A percentile compares a stretch with the other conserved stretches of the same genome.
Conservation (phyloP, 768 basidiomycete species). For the Cystofilobasidium ferigula region DNA sequence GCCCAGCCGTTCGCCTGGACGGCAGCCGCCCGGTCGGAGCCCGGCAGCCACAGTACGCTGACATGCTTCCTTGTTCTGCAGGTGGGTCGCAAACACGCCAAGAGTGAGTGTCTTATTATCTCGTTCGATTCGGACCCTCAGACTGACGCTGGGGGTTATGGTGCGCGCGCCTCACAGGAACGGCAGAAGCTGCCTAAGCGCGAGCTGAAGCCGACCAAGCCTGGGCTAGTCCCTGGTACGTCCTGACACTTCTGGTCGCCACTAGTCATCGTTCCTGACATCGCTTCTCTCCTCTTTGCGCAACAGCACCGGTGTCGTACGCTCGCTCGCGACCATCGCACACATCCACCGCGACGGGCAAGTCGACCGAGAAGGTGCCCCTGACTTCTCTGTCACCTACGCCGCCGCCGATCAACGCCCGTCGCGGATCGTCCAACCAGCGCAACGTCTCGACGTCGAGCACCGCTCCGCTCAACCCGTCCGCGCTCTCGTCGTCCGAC, state of each 20-base stretch:
- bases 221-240: neutral
- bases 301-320: neutral
- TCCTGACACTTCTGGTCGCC: neutral
- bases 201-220: neutral
- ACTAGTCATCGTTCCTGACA: neutral
- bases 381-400: neutral
- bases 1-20: too few species aligned
- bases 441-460: neutral
- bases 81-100: conserved; percentile 21
- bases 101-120: conserved; percentile 8
- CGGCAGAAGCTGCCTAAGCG: neutral
- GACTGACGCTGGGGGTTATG: too few species aligned
- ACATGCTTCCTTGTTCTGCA: neutral
- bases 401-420: neutral
- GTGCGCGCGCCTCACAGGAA: too few species aligned
- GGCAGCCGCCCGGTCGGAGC: too few species aligned
- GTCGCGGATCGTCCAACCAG: neutral
- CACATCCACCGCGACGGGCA: neutral
- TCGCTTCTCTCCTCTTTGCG: neutral
- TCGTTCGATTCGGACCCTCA: too few species aligned
- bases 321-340: neutral
- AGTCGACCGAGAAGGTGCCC: neutral
- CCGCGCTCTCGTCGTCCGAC: neutral
- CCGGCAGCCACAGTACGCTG: too few species aligned
- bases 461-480: neutral